Conservation (phyloP, 2,329 filamentous ascomycete genomes). For the Trichoderma asperellum region DNA sequence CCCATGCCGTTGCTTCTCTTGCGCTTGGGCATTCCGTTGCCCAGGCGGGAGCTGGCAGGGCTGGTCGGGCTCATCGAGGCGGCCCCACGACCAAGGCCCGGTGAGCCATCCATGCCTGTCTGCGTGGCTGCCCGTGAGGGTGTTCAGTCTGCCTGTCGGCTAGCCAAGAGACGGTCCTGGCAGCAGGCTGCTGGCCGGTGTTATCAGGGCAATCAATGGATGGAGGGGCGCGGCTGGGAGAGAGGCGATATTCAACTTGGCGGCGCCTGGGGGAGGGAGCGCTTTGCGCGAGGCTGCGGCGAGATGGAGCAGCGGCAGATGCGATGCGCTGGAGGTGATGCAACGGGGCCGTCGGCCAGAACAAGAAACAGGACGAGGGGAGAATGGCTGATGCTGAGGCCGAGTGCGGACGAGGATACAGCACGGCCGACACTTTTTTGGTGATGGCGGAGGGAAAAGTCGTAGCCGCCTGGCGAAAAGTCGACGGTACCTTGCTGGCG, state of each 20-base stretch:
- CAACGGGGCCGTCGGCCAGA: not conserved
- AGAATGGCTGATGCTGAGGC: constrained; percentile 34
- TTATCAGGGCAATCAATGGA: constrained; percentile 3
- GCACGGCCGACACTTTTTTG: constrained; percentile 20
- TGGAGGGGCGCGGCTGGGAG: constrained; percentile 19
- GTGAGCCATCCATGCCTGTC: constrained; percentile 53
- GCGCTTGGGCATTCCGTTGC: constrained; percentile 57
- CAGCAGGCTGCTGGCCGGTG: constrained; percentile 28
- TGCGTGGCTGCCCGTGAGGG: not conserved
- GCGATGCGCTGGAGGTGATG: constrained; percentile 6
- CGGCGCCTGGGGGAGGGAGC: not conserved
- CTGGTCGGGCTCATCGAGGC: constrained; percentile 59
- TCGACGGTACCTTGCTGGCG: constrained; percentile 20
- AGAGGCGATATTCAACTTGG: constrained; percentile 20
- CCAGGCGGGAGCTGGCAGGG: constrained; percentile 57
- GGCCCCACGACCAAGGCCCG: constrained; percentile 50
- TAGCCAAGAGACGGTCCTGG: constrained; percentile 30
- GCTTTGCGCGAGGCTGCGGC: constrained; percentile 28
- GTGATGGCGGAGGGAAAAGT: constrained; percentile 27
- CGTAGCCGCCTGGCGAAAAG: constrained; percentile 17
- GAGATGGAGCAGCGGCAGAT: constrained; percentile 19
- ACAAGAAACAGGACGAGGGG: not conserved
- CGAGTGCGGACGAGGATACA: constrained; percentile 41
- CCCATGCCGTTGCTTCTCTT: constrained; percentile 60
- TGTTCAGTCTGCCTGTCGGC: not conserved